These are phyloP conservation scores for Xerocomus brunneocitrinus DNA, from an alignment of 768 basidiomycete genomes.

Conservation along the genomic window DNA sequence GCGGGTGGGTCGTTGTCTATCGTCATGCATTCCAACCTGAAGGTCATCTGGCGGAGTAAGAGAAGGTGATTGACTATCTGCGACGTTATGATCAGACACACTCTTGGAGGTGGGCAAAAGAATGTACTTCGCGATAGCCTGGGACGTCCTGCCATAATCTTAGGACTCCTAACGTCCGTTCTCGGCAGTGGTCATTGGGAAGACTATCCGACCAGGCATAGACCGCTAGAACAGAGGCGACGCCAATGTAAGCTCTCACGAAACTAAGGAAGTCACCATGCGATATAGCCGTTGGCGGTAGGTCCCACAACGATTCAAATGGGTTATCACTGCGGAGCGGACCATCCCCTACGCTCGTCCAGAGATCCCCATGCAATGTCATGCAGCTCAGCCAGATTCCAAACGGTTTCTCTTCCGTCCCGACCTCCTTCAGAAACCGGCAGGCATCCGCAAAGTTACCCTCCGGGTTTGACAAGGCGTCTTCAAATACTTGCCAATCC, in stretches of 20 bases:
- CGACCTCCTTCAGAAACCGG: slow-evolving; percentile 54
- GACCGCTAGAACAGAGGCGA: slow-evolving; percentile 62
- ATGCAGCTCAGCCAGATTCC: slow-evolving; percentile 74
- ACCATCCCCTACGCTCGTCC: slow-evolving; percentile 26
- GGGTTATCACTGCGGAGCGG: slow-evolving; percentile 21
- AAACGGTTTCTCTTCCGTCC: slow-evolving; percentile 59
- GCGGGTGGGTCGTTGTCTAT: slow-evolving; percentile 57
- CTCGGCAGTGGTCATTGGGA: slow-evolving; percentile 58
- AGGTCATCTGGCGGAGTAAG: slow-evolving; percentile 65
- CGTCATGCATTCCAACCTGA: slow-evolving; percentile 70
- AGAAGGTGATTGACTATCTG: slow-evolving; percentile 72
- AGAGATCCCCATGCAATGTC: slow-evolving; percentile 52
- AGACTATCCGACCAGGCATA: slow-evolving; percentile 81
- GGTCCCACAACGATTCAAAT: slow-evolving; percentile 39
- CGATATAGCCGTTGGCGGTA: slow-evolving; percentile 25
- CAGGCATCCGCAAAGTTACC: slow-evolving; percentile 49
- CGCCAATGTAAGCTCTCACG: slow-evolving; percentile 62
- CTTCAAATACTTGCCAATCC: slow-evolving; percentile 59
- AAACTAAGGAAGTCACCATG: slow-evolving; percentile 62
- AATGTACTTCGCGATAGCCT: slow-evolving; percentile 66
- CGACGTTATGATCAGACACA: slow-evolving; percentile 23
- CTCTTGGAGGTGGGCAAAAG: slow-evolving; percentile 7
- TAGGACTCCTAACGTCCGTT: slow-evolving; percentile 58
- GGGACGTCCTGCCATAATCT: slow-evolving; percentile 40
- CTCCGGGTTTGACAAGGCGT: slow-evolving; percentile 51